Evolutionary conservation across 495 filamentous ascomycete species (phyloP).

Genomic region (Opeltia flavorubescens): DNA sequence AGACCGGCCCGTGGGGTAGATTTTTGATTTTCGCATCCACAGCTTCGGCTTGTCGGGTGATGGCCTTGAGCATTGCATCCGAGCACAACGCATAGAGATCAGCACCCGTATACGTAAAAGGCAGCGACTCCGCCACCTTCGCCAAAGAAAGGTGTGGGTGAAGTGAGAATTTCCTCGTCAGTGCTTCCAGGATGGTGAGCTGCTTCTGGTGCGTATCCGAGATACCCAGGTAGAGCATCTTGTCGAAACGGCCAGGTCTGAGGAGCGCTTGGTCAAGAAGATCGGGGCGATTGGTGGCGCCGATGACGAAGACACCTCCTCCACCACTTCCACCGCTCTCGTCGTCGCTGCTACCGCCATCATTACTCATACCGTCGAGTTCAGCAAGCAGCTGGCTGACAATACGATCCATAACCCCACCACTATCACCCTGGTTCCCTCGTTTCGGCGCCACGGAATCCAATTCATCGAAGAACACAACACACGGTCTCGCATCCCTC

Average conservation of each 20-base stretch:
- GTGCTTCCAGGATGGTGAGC: conserved; percentile 79
- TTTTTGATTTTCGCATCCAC: conserved; percentile 73
- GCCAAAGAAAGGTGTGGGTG: conserved; percentile 59
- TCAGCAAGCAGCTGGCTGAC: conserved; percentile 91
- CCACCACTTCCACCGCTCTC: conserved; percentile 67
- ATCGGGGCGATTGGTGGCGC: conserved; percentile 91
- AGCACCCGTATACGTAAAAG: conserved; percentile 93
- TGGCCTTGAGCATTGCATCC: conserved; percentile 96
- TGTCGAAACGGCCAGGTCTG: conserved; percentile 88
- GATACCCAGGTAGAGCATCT: conserved; percentile 96
- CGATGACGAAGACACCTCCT: conserved; percentile 93
- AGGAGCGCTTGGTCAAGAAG: conserved; percentile 82
- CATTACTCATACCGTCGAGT: conserved; percentile 83
- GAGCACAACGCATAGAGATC: conserved; percentile 95
- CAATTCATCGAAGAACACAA: conserved; percentile 97
- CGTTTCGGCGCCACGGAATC: conserved; percentile 95
- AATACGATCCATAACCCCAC: conserved; percentile 98
- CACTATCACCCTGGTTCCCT: conserved; percentile 94
- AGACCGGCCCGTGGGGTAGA: conserved; percentile 42
- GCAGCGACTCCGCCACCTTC: conserved; percentile 60
- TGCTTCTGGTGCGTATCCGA: conserved; percentile 96
- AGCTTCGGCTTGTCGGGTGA: conserved; percentile 72
- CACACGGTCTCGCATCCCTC: conserved; percentile 87
- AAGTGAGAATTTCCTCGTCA: conserved; percentile 88
- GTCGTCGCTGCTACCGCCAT: too few relatives aligned